Evolutionary conservation across 257 asterid genomes (phyloP), one percentile per base, ranked within the genome.

Genomic region (Verbena officinalis): DNA sequence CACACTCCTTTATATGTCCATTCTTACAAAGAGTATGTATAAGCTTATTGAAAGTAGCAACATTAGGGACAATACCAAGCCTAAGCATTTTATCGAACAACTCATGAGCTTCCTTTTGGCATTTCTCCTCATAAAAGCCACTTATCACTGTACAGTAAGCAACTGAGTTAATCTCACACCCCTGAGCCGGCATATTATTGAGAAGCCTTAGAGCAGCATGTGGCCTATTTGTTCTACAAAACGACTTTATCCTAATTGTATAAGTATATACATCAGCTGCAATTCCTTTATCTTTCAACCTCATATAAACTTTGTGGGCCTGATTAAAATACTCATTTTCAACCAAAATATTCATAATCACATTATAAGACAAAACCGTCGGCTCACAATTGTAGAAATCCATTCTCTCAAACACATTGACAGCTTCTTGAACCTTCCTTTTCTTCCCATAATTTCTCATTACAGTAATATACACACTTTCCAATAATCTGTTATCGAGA

Each of bases 261-360:
- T 81, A 81, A 0, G 96, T 93, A 76, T 81, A 86, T 31, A 86
- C 96, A 79, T 93, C 97, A 30, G 95, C 87, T 9, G 54, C 69
- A 73, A 93, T 76, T 42, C 85, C 84, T 67, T 76, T 90, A 64
- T 90, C 95, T 64, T 81, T 81, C 90, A 93, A 74, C 48, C 90
- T 77, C 99, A 93, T 78, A 68, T 93, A 90, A 67, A 90, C 87
- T 55, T 88, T 87, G 75, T 93, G 97, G 4, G 97, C 95, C 77
- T 93, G 96, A 64, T 77, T 68, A 74, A 77, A 86, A 74, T 78
- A 79, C 71, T 78, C 91, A 75, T 78, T 78, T 24, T 90, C 96
- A 42, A 86, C 93, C 82, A 93, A 84, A 65, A 90, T 65, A 79
- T 88, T 93, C 99, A 90, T 90, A 20, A 93, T 77, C 2, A 77